Evolutionary conservation across 1,139 yeast genomes (phyloP).

Genomic region (Nakaseomyces kungkrabaensis): DNA sequence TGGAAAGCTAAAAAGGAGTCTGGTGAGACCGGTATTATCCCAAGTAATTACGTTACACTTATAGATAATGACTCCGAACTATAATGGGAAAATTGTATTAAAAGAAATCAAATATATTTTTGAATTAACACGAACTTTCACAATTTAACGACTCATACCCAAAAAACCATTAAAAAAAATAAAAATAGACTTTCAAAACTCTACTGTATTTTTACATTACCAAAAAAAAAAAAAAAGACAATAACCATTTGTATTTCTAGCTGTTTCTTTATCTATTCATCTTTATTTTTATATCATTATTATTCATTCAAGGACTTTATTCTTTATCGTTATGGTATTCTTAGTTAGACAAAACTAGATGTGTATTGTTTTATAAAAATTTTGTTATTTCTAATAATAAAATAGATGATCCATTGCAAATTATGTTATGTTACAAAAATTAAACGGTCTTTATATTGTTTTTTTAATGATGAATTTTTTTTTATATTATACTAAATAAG

Average conservation of each 20-base stretch:
- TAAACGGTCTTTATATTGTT: neutral
- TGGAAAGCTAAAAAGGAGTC: conserved; percentile 90
- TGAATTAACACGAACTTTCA: too few relatives aligned
- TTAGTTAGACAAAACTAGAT: neutral
- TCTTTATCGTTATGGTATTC: neutral
- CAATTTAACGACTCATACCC: too few relatives aligned
- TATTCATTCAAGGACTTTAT: neutral
- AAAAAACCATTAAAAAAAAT: neutral
- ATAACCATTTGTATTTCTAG: neutral
- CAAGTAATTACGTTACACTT: conserved; percentile 83
- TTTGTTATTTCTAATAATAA: too few relatives aligned
- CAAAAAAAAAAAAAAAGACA: neutral
- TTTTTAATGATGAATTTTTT: conserved; percentile 1
- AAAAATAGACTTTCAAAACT: too few relatives aligned
- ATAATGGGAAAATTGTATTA: neutral
- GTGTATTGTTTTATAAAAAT: too few relatives aligned
- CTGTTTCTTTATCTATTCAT: neutral
- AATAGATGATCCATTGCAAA: neutral
- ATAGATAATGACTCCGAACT: conserved; percentile 28
- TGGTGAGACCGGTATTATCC: conserved; percentile 95
- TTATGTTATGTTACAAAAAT: neutral
- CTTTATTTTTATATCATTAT: neutral
- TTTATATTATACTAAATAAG: conserved; percentile 2
- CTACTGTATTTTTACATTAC: too few relatives aligned
- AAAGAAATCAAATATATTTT: too few relatives aligned